These are phyloP conservation scores for Baudoinia panamericana DNA, from an alignment of 495 filamentous ascomycete species.

Conservation along the genomic window DNA sequence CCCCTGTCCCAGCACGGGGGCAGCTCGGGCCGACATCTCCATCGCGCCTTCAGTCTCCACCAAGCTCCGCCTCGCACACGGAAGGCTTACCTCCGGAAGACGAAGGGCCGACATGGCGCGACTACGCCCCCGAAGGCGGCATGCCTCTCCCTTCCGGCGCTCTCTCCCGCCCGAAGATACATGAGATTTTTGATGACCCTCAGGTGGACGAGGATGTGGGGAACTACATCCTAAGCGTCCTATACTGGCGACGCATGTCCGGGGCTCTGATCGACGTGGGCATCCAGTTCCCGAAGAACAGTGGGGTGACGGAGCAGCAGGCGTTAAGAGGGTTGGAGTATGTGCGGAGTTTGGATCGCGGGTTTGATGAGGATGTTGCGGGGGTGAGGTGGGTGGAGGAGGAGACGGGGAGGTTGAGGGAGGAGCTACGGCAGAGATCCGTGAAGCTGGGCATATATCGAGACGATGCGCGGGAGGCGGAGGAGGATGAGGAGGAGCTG, in stretches of 20 bases:
- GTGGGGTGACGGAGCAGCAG: slow-evolving; percentile 19
- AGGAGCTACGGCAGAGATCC: slow-evolving; percentile 34
- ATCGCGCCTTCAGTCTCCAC: slow-evolving; percentile 9
- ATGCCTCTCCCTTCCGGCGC: slow-evolving; percentile 20
- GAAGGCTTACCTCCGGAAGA: slow-evolving; percentile 4
- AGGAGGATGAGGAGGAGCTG: slow-evolving; percentile 1
- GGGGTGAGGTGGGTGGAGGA: slow-evolving; percentile 49
- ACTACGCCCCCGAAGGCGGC: slow-evolving; percentile 19
- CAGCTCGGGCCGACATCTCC: too few relatives aligned
- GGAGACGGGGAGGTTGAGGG: slow-evolving; percentile 31
- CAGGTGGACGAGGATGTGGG: slow-evolving; percentile 36
- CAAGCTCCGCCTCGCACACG: slow-evolving; percentile 10
- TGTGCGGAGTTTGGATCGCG: slow-evolving; percentile 50
- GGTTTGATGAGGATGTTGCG: slow-evolving; percentile 58
- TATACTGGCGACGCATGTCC: slow-evolving; percentile 61
- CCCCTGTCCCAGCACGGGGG: too few relatives aligned
- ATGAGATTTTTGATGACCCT: slow-evolving; percentile 47
- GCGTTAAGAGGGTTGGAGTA: slow-evolving; percentile 46
- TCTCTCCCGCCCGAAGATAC: slow-evolving; percentile 32
- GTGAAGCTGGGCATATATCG: slow-evolving; percentile 38
- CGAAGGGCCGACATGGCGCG: slow-evolving; percentile 16
- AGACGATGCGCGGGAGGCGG: slow-evolving; percentile 20
- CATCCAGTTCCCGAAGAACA: slow-evolving; percentile 26
- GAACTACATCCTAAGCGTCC: slow-evolving; percentile 51
- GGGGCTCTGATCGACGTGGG: slow-evolving; percentile 53